Evolutionary conservation across 2,329 filamentous ascomycete species (phyloP), one percentile per base, ranked within the genome.

Genomic region (Fonsecaea pedrosoi): DNA sequence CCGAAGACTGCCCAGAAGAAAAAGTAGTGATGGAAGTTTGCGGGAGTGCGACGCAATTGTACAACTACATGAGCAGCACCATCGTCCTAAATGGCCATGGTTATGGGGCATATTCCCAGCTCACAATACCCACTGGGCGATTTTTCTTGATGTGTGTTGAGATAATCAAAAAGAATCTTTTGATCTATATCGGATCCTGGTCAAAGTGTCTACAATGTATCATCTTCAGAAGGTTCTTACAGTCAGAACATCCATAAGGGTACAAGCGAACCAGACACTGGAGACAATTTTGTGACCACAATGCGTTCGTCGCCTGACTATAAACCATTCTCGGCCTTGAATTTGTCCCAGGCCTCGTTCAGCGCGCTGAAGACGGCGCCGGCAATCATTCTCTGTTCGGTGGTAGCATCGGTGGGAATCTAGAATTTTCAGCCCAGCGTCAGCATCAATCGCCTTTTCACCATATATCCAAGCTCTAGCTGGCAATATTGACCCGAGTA

Each of bases 321-420:
- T 48, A 88, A 78, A 60, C 82, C 82, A 73, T 90, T 89, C 71
- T 89, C 87, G 54, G 79, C 79, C 77, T 87, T 88, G 78, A 90
- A 90, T 74, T 88, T 89, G 73, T 89, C 87, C 87, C 87, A 90
- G 7, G 87, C 87, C 75, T 89, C 87, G 71, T 90, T 90, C 72
- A 90, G 74, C 12, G 85, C 85, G 70, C 85, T 86, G 71, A 90
- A 90, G 2, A 90, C 87, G 2, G 86, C 83, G 32, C 85, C 86
- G 70, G 87, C 87, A 70, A 89, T 87, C 87, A 90, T 90, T 64
- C 82, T 82, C 75, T 90, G 87, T 73, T 90, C 87, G 0, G 86
- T 89, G 2, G 87, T 89, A n/a, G 87, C 87, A 61, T 81, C 81
- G 68, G 86, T 86, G 4, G 87, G 79, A 60, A 90, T 86, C 87